Percentiles rank a stretch among this genome's conserved stretches.
Evolutionary conservation across 2,329 filamentous ascomycete species (phyloP).

Genomic region (Fusarium subtropicale): DNA sequence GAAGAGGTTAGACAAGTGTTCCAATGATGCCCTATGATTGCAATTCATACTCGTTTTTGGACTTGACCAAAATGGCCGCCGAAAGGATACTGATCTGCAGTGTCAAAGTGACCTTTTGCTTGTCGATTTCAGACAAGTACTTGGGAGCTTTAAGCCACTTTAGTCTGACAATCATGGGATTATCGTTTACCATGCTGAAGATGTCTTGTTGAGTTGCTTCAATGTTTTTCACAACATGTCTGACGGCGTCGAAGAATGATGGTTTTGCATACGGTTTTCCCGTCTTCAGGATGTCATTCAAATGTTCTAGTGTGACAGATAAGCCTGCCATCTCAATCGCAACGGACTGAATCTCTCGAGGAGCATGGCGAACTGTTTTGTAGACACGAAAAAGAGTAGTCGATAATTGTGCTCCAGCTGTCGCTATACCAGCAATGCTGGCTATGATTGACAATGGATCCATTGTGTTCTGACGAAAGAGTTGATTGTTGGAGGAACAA

Average conservation of each 20-base stretch:
- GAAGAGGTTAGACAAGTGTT: neutral
- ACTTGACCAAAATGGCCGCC: constrained; percentile 24
- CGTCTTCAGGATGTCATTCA: constrained; percentile 11
- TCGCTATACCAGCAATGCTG: constrained; percentile 31
- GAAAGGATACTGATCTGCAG: constrained; percentile 26
- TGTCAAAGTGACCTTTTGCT: constrained; percentile 25
- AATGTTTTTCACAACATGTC: constrained; percentile 15
- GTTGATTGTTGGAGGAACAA: neutral
- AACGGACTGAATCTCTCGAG: constrained; percentile 3
- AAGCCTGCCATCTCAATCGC: constrained; percentile 27
- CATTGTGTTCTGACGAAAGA: neutral
- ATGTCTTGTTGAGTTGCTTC: constrained; percentile 16
- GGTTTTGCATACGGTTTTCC: constrained; percentile 6
- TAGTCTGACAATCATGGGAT: neutral
- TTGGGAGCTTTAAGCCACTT: constrained; percentile 20
- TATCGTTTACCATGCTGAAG: neutral
- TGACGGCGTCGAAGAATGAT: neutral
- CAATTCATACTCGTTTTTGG: neutral
- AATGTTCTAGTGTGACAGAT: constrained; percentile 9
- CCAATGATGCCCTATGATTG: rapidly evolving
- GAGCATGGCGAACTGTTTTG: constrained; percentile 16
- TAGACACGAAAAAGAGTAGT: constrained; percentile 16
- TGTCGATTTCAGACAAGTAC: constrained; percentile 29
- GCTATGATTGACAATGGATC: constrained; percentile 32
- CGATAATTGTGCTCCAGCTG: constrained; percentile 26